Evolutionary conservation across 345 rosid genomes (phyloP).

Genomic region (Cardamine resedifolia): DNA sequence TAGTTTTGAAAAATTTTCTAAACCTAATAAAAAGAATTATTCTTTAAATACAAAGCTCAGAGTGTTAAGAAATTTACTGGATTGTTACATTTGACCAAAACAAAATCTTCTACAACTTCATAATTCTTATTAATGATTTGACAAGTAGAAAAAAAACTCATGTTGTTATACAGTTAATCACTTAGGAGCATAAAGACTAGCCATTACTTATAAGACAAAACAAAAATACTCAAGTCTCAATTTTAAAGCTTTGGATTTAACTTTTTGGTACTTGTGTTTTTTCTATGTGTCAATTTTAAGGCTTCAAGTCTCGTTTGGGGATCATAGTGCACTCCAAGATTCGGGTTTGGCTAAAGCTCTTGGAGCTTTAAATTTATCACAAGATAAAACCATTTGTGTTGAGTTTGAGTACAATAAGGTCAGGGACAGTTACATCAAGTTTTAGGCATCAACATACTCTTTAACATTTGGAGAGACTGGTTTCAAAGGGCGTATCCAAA

Average conservation of each 20-base stretch:
- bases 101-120: conserved; percentile 9
- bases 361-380: neutral
- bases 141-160: neutral
- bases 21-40: no score
- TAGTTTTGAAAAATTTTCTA: no score
- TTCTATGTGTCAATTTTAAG: neutral
- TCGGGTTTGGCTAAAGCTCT: neutral
- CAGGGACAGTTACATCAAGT: no score
- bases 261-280: neutral
- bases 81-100: conserved; percentile 30
- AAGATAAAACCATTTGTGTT: neutral
- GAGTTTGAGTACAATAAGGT: neutral
- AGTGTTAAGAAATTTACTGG: conserved; percentile 15
- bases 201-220: neutral
- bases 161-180: conserved; percentile 10
- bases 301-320: neutral
- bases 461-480: no score
- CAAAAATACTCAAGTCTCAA: neutral
- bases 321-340: neutral
- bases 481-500: no score
- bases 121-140: conserved; percentile 14
- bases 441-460: no score
- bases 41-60: no score
- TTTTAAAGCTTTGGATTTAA: neutral
- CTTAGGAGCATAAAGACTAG: conserved; percentile 1